Base-by-base conservation (phyloP, 78 protist genomes). In the Speleostelium caveatum region DNA sequence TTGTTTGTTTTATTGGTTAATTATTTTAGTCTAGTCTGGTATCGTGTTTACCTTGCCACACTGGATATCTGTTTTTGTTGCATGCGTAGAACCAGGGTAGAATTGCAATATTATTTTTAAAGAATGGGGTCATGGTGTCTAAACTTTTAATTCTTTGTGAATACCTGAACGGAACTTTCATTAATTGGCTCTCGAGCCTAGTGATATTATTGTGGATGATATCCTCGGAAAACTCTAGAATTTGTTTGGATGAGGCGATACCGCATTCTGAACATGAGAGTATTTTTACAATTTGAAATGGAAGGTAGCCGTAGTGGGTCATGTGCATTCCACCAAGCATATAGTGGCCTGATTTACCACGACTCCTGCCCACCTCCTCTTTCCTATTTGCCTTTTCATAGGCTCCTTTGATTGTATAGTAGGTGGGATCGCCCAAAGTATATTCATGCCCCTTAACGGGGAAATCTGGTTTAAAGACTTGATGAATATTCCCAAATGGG, bases 191-290 rank as follows among this genome's bases (percentile, higher is more conserved):
- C 33, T 65, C 72, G 10, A 65, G 33, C 32, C 17, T 3, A 33
- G 24, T 24, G 19, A 65, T 65, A 3, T 65, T 12, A 36, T 41
- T 41, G 8, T 16, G 26, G 26, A 2, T 24, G 16, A 65, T 28
- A 21, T 65, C 72, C 0, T 21, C 32, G 1, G 72, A 16, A 65
- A 65, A 65, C 0, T 33, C 7, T 0, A 41, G 21, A 3, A 65
- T 28, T 65, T 65, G 72, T 16, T 3, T 19, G 17, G 21, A 24
- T 36, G 2, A 12, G 8, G 36, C 33, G 4, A 65, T 65, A 36
- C 72, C 72, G 33, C 72, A 65, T 65, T 65, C 72, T 7, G 72
- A 1, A 21, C 72, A 65, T 36, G 72, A 65, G n/a, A 65, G 19
- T 30, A 33, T 30, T 35, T 65, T 65, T 8, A 65, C 42, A 28